Conservation (phyloP, 306 rosid species). For the Acacia melanoxylon region DNA sequence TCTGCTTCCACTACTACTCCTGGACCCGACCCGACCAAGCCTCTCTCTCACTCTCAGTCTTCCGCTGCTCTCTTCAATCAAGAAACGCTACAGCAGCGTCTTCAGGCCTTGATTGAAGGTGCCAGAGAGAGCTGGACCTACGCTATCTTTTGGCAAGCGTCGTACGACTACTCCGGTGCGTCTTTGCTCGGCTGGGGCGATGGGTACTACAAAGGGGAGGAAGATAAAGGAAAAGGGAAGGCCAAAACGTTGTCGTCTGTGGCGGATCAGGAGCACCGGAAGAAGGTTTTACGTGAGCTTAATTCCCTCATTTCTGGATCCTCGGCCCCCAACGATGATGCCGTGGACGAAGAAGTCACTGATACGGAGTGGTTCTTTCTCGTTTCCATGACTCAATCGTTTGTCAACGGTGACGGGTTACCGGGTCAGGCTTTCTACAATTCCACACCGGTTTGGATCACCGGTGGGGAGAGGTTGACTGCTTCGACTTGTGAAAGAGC, state of each 20-base stretch:
- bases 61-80: conserved; percentile 47
- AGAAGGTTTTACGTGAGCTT: conserved; percentile 78
- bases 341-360: conserved; percentile 85
- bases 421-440: conserved; percentile 73
- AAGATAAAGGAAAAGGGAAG: conserved; percentile 53
- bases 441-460: conserved; percentile 67
- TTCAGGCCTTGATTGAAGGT: conserved; percentile 52
- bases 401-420: conserved; percentile 61
- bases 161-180: conserved; percentile 59
- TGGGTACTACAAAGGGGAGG: conserved; percentile 91
- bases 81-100: conserved; percentile 65
- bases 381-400: conserved; percentile 88
- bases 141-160: conserved; percentile 95
- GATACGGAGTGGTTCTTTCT: conserved; percentile 98
- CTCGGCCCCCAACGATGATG: conserved; percentile 47
- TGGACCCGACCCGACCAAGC: conserved; percentile 30
- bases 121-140: conserved; percentile 76
- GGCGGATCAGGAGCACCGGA: conserved; percentile 81
- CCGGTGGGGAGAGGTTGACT: conserved; percentile 55
- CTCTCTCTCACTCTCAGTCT: conserved; percentile 30
- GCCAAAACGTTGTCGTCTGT: conserved; percentile 40
- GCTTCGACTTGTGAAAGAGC: conserved; percentile 69
- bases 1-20: conserved; percentile 54
- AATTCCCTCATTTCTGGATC: conserved; percentile 85
- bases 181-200: conserved; percentile 93